A percentile compares a stretch with the other conserved stretches of the same genome.
These are phyloP conservation scores for Cladosporium sp. DNA, from an alignment of 2,329 filamentous ascomycete species.

Conservation along the genomic window DNA sequence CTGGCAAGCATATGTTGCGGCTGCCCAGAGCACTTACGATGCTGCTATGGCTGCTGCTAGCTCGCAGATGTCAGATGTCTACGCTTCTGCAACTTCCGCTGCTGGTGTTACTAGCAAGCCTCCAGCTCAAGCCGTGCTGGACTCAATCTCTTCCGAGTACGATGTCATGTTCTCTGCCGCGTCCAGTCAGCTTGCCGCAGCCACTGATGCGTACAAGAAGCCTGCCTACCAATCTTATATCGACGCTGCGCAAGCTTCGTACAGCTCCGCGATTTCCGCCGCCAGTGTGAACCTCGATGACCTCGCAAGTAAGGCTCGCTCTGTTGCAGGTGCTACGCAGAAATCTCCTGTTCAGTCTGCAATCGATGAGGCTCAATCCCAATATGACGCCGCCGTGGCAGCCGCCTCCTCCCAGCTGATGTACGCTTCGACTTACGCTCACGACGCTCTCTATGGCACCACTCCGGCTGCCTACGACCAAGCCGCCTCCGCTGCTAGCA, in stretches of 20 bases:
- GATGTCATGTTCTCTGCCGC: slow-evolving; percentile 28
- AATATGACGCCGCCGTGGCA: slow-evolving; percentile 18
- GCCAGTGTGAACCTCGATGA: slow-evolving; percentile 20
- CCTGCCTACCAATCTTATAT: slow-evolving; percentile 63
- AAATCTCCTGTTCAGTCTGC: slow-evolving; percentile 19
- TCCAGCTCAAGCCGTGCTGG: slow-evolving; percentile 26
- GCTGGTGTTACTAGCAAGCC: slow-evolving; percentile 21
- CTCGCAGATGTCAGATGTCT: slow-evolving; percentile 24
- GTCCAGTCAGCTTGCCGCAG: slow-evolving; percentile 42
- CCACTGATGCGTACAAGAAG: slow-evolving; percentile 32
- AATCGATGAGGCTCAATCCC: slow-evolving; percentile 19
- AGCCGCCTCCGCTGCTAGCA: slow-evolving; percentile 42
- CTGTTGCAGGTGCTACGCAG: slow-evolving; percentile 17
- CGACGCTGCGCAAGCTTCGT: slow-evolving; percentile 49
- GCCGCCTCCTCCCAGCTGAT: slow-evolving; percentile 37
- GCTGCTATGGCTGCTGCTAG: slow-evolving; percentile 30
- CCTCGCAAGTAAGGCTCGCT: slow-evolving; percentile 17
- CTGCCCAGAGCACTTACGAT: slow-evolving; percentile 46
- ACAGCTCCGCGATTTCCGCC: slow-evolving; percentile 23
- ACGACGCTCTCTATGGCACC: slow-evolving; percentile 42
- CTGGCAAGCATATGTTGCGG: slow-evolving; percentile 67
- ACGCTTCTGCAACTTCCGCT: slow-evolving; percentile 21
- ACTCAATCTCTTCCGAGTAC: slow-evolving; percentile 28
- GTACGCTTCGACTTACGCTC: slow-evolving; percentile 43
- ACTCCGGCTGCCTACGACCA: slow-evolving; percentile 35